Base-by-base conservation (phyloP, 192 early-diverging fungal species). In the Coemansia sp. region DNA sequence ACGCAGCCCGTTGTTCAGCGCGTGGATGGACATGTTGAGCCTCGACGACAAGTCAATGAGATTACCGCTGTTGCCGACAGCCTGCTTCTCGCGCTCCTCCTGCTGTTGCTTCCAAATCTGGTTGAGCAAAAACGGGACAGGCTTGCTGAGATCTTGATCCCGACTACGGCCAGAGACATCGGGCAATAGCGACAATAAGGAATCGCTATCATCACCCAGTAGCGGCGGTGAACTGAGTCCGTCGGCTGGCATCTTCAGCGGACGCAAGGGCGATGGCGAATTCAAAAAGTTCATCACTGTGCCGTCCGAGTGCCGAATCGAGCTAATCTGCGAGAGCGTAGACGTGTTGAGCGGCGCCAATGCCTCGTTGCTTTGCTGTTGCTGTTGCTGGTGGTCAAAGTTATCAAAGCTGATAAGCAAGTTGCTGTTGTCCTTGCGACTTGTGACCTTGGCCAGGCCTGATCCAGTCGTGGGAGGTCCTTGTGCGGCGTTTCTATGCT, bases 41-140 rank as follows among this genome's bases (percentile, higher is more conserved):
- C 68, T 67, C 19, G 65, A 70, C 17, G 79, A 74, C 49, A 82
- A 26, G 43, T 73, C 74, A 28, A 76, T 74, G 17, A 82, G 64
- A 40, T 76, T 67, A 0, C 63, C 21, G 17, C 38, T 50, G 32
- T 35, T 40, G 35, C 62, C 58, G n/a, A 60, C 33, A 17, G 49
- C 43, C 62, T 69, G 23, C 37, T 17, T 30, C 23, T 73, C 61
- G n/a, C 63, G 66, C 44, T 66, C n/a, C 5, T 28, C 39, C 14
- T 68, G 8, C 16, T 67, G 53, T 23, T 55, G 53, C 33, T 67
- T 46, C 30, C 52, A 59, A 11, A 17, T 59, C 68, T 66, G 66
- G 28, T 80, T 64, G 9, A 72, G 67, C 39, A 64, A 26, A 64
- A 74, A 74, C 26, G 71, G 71, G 47, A 71, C 50, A 0, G 72